These are phyloP conservation scores for Logfia minima DNA, from an alignment of 129 eudicot species.

Conservation along the genomic window DNA sequence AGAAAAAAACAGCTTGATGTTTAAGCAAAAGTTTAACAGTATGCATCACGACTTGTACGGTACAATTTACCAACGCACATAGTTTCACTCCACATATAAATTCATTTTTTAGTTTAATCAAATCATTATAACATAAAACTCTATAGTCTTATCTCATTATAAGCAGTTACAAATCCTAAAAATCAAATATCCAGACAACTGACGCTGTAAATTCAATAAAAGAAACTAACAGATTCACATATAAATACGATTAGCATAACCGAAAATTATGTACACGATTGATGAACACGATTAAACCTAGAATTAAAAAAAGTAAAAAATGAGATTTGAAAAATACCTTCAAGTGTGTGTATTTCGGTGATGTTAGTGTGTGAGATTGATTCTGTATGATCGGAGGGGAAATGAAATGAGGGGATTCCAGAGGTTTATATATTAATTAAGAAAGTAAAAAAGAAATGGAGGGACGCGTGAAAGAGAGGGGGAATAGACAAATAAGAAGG, in stretches of 20 bases:
- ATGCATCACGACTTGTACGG: background rate
- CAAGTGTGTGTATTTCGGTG: constrained; percentile 20
- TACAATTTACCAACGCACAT: background rate
- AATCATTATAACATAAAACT: background rate
- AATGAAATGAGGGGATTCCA: constrained; percentile 21
- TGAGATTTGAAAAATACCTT: constrained; percentile 28
- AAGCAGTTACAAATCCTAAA: constrained; percentile 20
- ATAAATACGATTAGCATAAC: background rate
- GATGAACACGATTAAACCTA: background rate
- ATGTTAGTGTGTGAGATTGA: constrained; percentile 15
- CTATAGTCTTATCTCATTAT: background rate
- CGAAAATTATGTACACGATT: background rate
- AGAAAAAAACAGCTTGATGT: background rate
- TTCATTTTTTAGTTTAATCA: background rate
- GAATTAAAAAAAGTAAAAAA: background rate
- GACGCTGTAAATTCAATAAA: constrained; percentile 3
- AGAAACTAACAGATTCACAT: constrained; percentile 18
- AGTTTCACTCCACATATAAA: background rate
- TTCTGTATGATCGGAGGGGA: constrained; percentile 31
- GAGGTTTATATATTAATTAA: constrained; percentile 25
- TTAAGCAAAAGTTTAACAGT: background rate
- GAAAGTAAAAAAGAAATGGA: background rate
- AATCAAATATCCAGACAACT: constrained; percentile 11
- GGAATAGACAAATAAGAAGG: constrained; percentile 36
- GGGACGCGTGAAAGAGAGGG: constrained; percentile 28